A percentile compares a stretch with the other conserved stretches of the same genome.
phyloP scores from a whole-genome alignment of 805 yeast species.

The Metschnikowia arizonensis region DNA sequence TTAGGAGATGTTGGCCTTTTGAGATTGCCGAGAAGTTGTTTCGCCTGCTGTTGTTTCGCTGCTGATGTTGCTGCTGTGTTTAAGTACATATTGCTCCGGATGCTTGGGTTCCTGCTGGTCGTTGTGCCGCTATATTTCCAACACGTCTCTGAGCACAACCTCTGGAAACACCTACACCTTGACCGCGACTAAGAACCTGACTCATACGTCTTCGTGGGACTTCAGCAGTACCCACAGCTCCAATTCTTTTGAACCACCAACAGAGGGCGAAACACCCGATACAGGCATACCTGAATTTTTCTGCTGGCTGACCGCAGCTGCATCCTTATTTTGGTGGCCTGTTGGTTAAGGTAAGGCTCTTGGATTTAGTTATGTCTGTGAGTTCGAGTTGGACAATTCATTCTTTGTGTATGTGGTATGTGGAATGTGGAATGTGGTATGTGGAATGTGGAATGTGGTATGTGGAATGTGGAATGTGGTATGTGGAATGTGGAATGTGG shows the following conservation, averaged over 20 bases:
- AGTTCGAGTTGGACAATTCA: constrained; percentile 77
- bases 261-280: constrained; percentile 8
- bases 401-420: no score
- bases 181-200: constrained; percentile 6
- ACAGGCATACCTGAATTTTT: constrained; percentile 7
- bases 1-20: constrained; percentile 47
- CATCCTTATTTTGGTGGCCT: constrained; percentile 41
- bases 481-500: no score
- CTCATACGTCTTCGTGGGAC: constrained; percentile 6
- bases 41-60: constrained; percentile 6
- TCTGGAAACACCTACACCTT: neutral
- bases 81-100: constrained; percentile 1
- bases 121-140: neutral
- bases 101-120: constrained; percentile 1
- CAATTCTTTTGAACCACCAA: constrained; percentile 13
- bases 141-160: neutral
- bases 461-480: no score
- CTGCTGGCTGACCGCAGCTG: constrained; percentile 40
- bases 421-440: no score
- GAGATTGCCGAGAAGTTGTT: constrained; percentile 15
- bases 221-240: neutral
- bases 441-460: no score
- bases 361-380: constrained; percentile 85
- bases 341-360: constrained; percentile 57
- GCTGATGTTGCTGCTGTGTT: constrained; percentile 3